phyloP scores from a whole-genome alignment of 768 basidiomycete species.

The Leccinum uliginosum region DNA sequence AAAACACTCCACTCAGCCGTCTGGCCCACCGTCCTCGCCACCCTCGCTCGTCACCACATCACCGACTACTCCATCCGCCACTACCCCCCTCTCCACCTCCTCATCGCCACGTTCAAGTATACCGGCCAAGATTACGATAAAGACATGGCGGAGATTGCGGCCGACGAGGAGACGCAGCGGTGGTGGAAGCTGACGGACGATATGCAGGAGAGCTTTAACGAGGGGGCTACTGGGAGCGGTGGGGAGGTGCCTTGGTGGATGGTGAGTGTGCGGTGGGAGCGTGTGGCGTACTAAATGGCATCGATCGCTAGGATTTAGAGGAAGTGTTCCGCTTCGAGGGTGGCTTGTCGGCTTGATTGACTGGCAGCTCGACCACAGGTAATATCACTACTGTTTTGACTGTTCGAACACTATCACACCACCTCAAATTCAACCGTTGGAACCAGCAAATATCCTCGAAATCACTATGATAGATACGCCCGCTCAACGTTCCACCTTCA shows the following conservation, averaged over 20 bases:
- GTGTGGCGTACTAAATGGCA: neutral
- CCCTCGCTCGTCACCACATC: slow-evolving; percentile 59
- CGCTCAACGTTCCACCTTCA: slow-evolving; percentile 40
- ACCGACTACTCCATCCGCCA: slow-evolving; percentile 76
- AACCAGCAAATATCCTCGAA: neutral
- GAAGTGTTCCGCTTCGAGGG: slow-evolving; percentile 74
- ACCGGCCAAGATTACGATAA: slow-evolving; percentile 56
- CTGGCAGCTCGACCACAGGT: neutral
- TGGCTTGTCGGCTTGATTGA: slow-evolving; percentile 6
- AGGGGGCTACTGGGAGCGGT: slow-evolving; percentile 66
- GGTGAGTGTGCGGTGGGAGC: slow-evolving; percentile 30
- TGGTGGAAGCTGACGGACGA: slow-evolving; percentile 78
- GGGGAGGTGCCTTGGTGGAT: slow-evolving; percentile 69
- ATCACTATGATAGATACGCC: neutral
- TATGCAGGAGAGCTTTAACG: slow-evolving; percentile 76
- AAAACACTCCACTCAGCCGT: slow-evolving; percentile 55
- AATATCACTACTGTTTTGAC: neutral
- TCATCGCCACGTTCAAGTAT: slow-evolving; percentile 81
- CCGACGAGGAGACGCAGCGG: slow-evolving; percentile 62
- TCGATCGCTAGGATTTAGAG: slow-evolving; percentile 41
- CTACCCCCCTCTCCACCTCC: slow-evolving; percentile 54
- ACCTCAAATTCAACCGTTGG: neutral
- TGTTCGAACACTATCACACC: neutral
- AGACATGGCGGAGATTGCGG: slow-evolving; percentile 63
- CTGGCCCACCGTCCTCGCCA: slow-evolving; percentile 66